Evolutionary conservation across 2,329 filamentous ascomycete species (phyloP), one percentile per base, ranked within the genome.

Genomic region (Colletotrichum navitas): DNA sequence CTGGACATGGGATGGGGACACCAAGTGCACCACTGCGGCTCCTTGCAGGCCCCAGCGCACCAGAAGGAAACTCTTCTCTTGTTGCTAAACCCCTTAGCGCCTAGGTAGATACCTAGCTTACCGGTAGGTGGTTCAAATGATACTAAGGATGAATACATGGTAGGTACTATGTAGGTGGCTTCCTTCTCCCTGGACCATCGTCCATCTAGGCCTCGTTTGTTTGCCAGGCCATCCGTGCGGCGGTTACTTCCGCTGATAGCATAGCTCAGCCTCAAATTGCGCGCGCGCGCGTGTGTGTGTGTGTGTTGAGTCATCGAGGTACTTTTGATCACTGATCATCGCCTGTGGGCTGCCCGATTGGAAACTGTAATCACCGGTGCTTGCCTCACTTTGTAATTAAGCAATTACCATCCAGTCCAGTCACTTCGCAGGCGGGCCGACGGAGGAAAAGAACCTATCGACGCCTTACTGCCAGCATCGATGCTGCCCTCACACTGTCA

Each of bases 401-500:
- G 41, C 16, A 43, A 45, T n/a, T 43, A 21, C 41, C 18, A 21
- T 43, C 18, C 47, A 14, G 49, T 51, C 24, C 24, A 16, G 49
- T 29, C 14, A 29, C 7, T 18, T 29, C 24, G 6, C 47, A 3
- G 47, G 24, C n/a, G 12, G 47, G 10, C 47, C 24, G 47, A 51
- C 47, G 24, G 24, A 51, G n/a, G n/a, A 21, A 21, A 10, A 18
- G 18, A 26, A 26, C 3, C 49, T 29, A 24, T 18, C n/a, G 12
- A 16, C 24, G 12, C 21, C 51, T 55, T 18, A 24, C 12, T 6
- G 52, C 16, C 52, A 34, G 52, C 14, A 51, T 29, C 24, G 49
- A 51, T 29, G 14, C 26, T 16, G 14, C 24, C 62, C 36, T 24
- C 10, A 24, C 39, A 34, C 14, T 39, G 66, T 56, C 63, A 70